Conservation (phyloP, 1,284 basidiomycete genomes). For the Cutaneotrichosporon curvatum region DNA sequence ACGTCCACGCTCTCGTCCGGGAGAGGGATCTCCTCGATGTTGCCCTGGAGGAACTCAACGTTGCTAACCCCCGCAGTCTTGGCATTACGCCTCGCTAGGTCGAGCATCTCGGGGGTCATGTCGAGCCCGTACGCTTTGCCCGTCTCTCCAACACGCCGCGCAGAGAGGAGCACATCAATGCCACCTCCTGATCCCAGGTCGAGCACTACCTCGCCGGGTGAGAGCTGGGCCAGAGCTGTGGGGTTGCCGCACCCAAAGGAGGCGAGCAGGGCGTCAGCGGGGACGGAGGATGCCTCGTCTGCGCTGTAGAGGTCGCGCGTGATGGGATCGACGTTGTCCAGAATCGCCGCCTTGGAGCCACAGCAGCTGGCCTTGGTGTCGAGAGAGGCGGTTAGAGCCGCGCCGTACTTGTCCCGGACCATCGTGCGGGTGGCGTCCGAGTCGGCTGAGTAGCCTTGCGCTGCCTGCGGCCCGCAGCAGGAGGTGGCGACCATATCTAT, state of each 20-base stretch:
- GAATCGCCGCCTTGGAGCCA: slow-evolving; percentile 10
- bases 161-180: slow-evolving; percentile 53
- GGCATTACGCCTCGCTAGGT: slow-evolving; percentile 47
- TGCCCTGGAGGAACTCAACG: slow-evolving; percentile 50
- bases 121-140: slow-evolving; percentile 55
- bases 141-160: slow-evolving; percentile 49
- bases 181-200: slow-evolving; percentile 56
- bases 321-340: slow-evolving; percentile 15
- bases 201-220: slow-evolving; percentile 52
- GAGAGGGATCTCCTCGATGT: slow-evolving; percentile 50
- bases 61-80: slow-evolving; percentile 43
- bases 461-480: too few species aligned
- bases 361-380: slow-evolving; percentile 8
- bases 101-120: slow-evolving; percentile 41
- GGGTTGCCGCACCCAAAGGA: slow-evolving; percentile 21
- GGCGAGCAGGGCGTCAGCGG: slow-evolving; percentile 15
- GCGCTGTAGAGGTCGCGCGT: slow-evolving; percentile 15
- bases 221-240: slow-evolving; percentile 14
- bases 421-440: slow-evolving; percentile 6
- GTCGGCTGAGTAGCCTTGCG: too few species aligned
- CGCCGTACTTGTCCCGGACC: slow-evolving; percentile 14
- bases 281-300: slow-evolving; percentile 10
- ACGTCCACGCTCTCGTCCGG: slow-evolving; percentile 51
- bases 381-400: too few species aligned
- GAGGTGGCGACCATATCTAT: too few species aligned